Conservation (phyloP, 1,139 yeast species). For the Saccharomyces hybrid region DNA sequence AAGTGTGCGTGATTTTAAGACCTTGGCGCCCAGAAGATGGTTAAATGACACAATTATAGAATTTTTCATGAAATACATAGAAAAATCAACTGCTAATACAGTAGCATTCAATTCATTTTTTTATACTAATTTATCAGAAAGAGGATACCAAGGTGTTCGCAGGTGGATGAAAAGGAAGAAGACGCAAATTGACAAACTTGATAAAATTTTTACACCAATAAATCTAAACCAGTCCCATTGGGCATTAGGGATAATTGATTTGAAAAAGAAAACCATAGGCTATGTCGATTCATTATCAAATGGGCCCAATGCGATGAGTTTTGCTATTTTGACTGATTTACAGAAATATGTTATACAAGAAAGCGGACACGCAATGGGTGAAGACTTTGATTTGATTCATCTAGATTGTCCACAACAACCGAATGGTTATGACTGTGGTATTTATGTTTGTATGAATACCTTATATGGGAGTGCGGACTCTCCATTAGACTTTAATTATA, state of each 20-base stretch:
- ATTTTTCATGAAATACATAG: constrained; percentile 60
- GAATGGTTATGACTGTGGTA: constrained; percentile 95
- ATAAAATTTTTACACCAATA: constrained; percentile 71
- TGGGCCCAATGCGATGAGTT: constrained; percentile 45
- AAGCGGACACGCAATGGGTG: constrained; percentile 37
- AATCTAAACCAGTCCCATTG: constrained; percentile 82
- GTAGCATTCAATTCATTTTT: constrained; percentile 87
- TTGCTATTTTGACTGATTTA: constrained; percentile 47
- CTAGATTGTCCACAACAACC: constrained; percentile 70
- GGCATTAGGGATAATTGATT: constrained; percentile 81
- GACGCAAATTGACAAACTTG: constrained; percentile 55
- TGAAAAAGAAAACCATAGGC: constrained; percentile 47
- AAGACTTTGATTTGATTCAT: constrained; percentile 34
- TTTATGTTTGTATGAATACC: constrained; percentile 78
- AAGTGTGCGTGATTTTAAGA: constrained; percentile 56
- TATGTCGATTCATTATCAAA: constrained; percentile 68
- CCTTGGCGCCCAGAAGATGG: constrained; percentile 72
- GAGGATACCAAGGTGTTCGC: constrained; percentile 76
- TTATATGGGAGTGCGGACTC: constrained; percentile 47
- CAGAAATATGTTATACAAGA: constrained; percentile 56
- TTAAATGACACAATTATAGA: constrained; percentile 88
- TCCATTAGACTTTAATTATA: constrained; percentile 50
- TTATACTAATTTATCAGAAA: constrained; percentile 58
- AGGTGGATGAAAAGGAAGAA: constrained; percentile 88
- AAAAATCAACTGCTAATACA: constrained; percentile 30